Conservation (phyloP, 345 rosid species). For the rapeseed (Brassica napus) region DNA sequence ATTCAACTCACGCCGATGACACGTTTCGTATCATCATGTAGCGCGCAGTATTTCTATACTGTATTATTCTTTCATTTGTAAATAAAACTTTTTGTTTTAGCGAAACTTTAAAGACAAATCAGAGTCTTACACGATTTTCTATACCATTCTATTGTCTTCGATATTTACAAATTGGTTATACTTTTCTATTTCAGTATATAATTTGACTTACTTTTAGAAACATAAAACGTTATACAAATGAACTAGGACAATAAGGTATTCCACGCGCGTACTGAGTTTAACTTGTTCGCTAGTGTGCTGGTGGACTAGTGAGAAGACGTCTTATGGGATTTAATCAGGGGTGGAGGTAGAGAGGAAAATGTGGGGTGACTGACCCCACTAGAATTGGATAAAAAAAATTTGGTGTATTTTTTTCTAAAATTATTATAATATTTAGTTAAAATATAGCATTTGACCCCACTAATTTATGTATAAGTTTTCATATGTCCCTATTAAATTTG, state of each 20-base stretch:
- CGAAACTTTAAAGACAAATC: neutral
- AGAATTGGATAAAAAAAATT: too few relatives aligned
- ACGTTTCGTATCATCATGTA: neutral
- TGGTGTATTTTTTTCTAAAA: too few relatives aligned
- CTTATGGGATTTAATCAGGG: neutral
- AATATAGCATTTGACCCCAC: too few relatives aligned
- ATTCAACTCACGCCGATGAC: neutral
- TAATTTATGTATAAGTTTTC: too few relatives aligned
- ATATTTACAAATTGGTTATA: neutral
- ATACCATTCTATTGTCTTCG: neutral
- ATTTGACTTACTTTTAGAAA: neutral
- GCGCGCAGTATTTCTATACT: neutral
- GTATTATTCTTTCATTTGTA: neutral
- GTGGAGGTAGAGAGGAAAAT: too few relatives aligned
- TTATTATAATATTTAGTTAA: too few relatives aligned
- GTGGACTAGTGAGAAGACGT: neutral
- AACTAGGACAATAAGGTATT: neutral
- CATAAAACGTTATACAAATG: neutral
- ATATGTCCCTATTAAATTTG: too few relatives aligned
- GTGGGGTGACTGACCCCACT: too few relatives aligned
- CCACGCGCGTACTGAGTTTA: neutral
- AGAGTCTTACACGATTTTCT: neutral
- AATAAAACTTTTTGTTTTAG: neutral
- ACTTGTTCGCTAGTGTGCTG: neutral
- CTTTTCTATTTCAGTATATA: neutral